phyloP scores from a whole-genome alignment of 2,329 filamentous ascomycete species.

The Neofusicoccum cordaticola region DNA sequence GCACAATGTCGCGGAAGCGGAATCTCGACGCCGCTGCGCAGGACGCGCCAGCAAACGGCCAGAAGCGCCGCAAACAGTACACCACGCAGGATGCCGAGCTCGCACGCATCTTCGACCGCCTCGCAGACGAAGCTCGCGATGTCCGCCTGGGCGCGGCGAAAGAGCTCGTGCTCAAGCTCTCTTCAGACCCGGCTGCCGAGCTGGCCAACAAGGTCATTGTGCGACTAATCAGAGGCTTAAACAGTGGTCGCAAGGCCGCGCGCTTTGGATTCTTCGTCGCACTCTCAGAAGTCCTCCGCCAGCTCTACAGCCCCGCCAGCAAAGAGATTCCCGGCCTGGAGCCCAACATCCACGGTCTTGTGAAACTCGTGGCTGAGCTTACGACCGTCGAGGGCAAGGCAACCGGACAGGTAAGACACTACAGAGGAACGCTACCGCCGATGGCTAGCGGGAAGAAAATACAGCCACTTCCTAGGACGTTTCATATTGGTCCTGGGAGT shows the following conservation, averaged over 20 bases:
- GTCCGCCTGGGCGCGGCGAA: slow-evolving; percentile 46
- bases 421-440: too few relatives aligned
- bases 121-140: slow-evolving; percentile 46
- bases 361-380: slow-evolving; percentile 52
- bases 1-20: slow-evolving; percentile 16
- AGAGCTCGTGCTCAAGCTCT: slow-evolving; percentile 42
- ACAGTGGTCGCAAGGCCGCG: slow-evolving; percentile 85
- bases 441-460: too few relatives aligned
- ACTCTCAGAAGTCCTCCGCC: slow-evolving; percentile 73
- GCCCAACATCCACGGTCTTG: slow-evolving; percentile 41
- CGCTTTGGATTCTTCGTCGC: slow-evolving; percentile 87
- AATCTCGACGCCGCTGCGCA: slow-evolving; percentile 9
- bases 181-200: slow-evolving; percentile 36
- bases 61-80: slow-evolving; percentile 35
- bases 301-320: slow-evolving; percentile 58
- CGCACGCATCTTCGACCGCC: slow-evolving; percentile 45
- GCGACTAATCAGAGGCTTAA: slow-evolving; percentile 76
- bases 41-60: slow-evolving; percentile 22
- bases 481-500: too few relatives aligned
- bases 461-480: too few relatives aligned
- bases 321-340: slow-evolving; percentile 31
- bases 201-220: slow-evolving; percentile 40
- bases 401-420: slow-evolving; percentile 49
- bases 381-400: slow-evolving; percentile 53
- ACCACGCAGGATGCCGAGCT: slow-evolving; percentile 42